Conservation (phyloP, 1,284 basidiomycete species). For the Schizophyllum commune region DNA sequence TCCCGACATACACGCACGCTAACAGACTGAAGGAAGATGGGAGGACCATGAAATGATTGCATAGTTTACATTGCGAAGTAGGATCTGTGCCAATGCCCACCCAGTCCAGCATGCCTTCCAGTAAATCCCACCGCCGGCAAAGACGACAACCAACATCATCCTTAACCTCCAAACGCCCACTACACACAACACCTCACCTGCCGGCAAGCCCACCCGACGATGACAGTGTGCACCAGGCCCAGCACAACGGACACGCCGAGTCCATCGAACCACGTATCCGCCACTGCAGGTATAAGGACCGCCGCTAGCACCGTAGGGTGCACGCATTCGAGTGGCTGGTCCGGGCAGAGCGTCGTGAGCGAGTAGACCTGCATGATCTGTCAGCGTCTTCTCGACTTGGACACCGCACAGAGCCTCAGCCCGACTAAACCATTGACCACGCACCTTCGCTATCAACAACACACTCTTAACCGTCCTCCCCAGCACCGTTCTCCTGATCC, state of each 20-base stretch:
- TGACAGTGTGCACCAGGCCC: conserved; percentile 5
- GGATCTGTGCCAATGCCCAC: too few species aligned
- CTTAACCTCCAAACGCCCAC: not conserved
- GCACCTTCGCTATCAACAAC: conserved; percentile 42
- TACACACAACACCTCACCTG: not conserved
- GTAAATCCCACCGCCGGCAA: too few species aligned
- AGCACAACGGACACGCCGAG: conserved; percentile 9
- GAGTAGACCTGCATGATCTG: conserved; percentile 4
- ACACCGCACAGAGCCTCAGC: not conserved
- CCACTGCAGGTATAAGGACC: conserved; percentile 5
- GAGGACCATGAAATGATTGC: too few species aligned
- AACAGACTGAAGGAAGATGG: too few species aligned
- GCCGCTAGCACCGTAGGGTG: not conserved
- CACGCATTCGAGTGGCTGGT: not conserved
- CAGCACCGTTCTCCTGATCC: not conserved
- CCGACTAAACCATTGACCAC: too few species aligned
- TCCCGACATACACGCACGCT: too few species aligned
- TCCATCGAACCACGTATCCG: conserved; percentile 13
- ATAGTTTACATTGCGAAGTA: too few species aligned
- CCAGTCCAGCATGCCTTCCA: too few species aligned
- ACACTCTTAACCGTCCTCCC: conserved; percentile 29
- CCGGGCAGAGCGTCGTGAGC: conserved; percentile 1
- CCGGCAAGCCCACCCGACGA: not conserved
- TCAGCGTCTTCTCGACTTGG: not conserved
- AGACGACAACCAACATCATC: too few species aligned